Evolutionary conservation across 2,329 filamentous ascomycete genomes (phyloP), one percentile per base, ranked within the genome.

Genomic region (Diplodia seriata): DNA sequence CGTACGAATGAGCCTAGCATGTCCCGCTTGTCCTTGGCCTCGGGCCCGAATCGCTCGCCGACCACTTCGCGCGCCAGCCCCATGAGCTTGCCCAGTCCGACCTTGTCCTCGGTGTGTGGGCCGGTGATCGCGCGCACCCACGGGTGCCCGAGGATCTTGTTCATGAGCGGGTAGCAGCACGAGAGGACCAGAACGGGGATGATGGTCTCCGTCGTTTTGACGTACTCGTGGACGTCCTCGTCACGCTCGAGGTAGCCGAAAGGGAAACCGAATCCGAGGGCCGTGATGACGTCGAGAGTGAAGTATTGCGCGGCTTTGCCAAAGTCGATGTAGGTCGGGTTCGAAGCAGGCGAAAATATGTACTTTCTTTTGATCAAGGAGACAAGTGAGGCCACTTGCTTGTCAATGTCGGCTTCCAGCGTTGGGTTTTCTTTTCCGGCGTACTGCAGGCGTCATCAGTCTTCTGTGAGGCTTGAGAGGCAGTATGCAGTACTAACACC

Each of bases 1-100:
- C 78, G 77, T 66, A 86, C 80, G 71, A 86, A 86, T 0, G 83
- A 82, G 3, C 80, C 81, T 5, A 87, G 78, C 85, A 87, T 87
- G 70, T 87, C 85, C 23, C 68, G 61, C 6, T 77, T 77, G 18
- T 81, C 78, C 0, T 78, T 77, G 26, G 78, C 76, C 49, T 82
- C 74, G 2, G 76, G 78, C 0, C 79, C 78, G 66, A 82, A 85
- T 2, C 85, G 79, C 68, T 85, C 79, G 3, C 76, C 78, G 0
- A 83, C 81, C 14, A 84, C 78, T 31, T 80, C 73, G 40, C 82
- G 81, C 5, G 84, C 84, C 40, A 85, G 63, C 23, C 66, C 67
- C 68, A 72, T 69, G 51, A 71, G 56, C 20, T 53, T 62, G 33
- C 71, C 71, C 49, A 72, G 49, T 3, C 71, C 71, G 38, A 64